A percentile compares a stretch with the other conserved stretches of the same genome.
phyloP scores from a whole-genome alignment of 768 basidiomycete genomes.

The Rhizopogon vulgaris region DNA sequence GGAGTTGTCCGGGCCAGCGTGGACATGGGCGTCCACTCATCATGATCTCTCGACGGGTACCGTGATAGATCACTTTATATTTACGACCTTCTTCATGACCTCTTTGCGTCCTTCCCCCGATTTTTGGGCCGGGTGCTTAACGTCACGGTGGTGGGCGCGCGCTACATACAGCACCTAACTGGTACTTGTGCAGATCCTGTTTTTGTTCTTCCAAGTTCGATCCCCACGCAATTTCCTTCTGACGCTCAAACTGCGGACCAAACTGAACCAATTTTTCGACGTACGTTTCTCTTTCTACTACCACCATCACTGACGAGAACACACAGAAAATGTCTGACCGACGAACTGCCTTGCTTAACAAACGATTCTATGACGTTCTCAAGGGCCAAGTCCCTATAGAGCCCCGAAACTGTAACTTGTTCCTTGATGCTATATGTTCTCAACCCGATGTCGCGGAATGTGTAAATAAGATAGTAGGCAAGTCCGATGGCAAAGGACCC shows the following conservation, averaged over 20 bases:
- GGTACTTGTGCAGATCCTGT: neutral
- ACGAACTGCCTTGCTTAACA: slow-evolving; percentile 13
- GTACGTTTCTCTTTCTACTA: neutral
- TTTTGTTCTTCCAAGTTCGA: neutral
- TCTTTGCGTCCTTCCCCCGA: neutral
- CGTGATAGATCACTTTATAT: no score
- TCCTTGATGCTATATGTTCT: slow-evolving; percentile 38
- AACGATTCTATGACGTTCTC: slow-evolving; percentile 22
- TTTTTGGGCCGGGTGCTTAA: no score
- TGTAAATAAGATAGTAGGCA: slow-evolving; percentile 26
- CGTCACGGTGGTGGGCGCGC: no score
- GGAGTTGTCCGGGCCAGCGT: no score
- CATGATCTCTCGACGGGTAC: no score
- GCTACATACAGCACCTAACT: neutral
- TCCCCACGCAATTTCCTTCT: neutral
- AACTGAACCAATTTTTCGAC: no score
- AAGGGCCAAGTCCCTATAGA: slow-evolving; percentile 15
- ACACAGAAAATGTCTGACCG: neutral
- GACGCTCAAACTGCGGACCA: neutral
- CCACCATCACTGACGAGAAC: neutral
- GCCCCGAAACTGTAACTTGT: slow-evolving; percentile 18
- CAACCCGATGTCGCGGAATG: slow-evolving; percentile 29
- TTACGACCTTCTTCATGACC: neutral
- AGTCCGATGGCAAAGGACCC: slow-evolving; percentile 20
- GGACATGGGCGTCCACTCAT: no score